These are phyloP conservation scores for Astrocystis sublimbata DNA, from an alignment of 495 filamentous ascomycete species.

Conservation along the genomic window DNA sequence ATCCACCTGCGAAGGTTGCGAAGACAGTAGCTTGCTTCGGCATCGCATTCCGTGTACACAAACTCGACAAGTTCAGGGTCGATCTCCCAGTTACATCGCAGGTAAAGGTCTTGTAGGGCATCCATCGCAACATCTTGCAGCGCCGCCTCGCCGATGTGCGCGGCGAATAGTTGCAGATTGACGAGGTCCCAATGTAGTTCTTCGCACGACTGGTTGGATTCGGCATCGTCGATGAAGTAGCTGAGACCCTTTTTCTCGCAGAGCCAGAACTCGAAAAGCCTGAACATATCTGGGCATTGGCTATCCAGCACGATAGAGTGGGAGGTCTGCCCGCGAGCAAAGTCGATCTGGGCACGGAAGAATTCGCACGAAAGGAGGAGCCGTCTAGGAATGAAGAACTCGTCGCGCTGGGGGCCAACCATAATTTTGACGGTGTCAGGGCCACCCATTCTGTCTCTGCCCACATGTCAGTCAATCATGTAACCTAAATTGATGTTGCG, in stretches of 20 bases:
- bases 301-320: conserved; percentile 41
- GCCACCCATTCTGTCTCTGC: conserved; percentile 26
- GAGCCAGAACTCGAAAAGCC: conserved; percentile 50
- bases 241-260: conserved; percentile 38
- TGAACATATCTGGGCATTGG: conserved; percentile 49
- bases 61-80: conserved; percentile 44
- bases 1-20: conserved; percentile 50
- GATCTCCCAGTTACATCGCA: conserved; percentile 52
- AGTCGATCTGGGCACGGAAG: conserved; percentile 36
- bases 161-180: conserved; percentile 49
- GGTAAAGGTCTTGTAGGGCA: conserved; percentile 50
- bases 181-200: conserved; percentile 46
- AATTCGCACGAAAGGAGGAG: conserved; percentile 42
- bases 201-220: conserved; percentile 28
- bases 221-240: conserved; percentile 40
- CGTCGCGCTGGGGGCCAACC: conserved; percentile 43
- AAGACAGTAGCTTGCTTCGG: conserved; percentile 41
- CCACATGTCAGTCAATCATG: conserved; percentile 6
- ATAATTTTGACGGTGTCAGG: conserved; percentile 41
- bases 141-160: conserved; percentile 38
- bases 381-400: conserved; percentile 44
- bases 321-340: conserved; percentile 26
- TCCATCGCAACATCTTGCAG: conserved; percentile 52
- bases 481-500: not conserved
- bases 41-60: conserved; percentile 47